Evolutionary conservation across 75 land plant genomes (phyloP), one percentile per base, ranked within the genome.

Genomic region (Sequoia sempervirens): DNA sequence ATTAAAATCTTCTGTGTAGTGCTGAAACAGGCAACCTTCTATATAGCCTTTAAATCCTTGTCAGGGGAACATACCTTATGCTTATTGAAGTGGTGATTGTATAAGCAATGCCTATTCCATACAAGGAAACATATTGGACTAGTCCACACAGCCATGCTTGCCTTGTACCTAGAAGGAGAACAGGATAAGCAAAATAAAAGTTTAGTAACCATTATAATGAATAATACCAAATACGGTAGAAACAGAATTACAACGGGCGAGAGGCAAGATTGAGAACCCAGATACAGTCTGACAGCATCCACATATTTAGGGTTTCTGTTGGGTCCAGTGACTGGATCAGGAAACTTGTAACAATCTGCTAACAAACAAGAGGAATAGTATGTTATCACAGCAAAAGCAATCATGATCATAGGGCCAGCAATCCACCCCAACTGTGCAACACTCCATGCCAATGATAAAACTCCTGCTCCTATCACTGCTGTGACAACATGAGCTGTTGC

Each of bases 281-380:
- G 78, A 75, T 84, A 80, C 15, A 85, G 37, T 32, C 75, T 72
- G 5, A 95, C 93, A 41, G 97, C 97, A 40, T 86, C 90, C 85
- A 83, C 82, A 84, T 93, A 95, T 4, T 87, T 87, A 4, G 80
- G 53, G 81, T 90, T 88, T 56, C 92, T 74, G 70, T 52, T 84
- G n/a, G 47, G 86, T 23, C 94, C 97, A 38, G 86, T 68, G 53
- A 89, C 94, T 18, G 97, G 89, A 70, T 95, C 87, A 43, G 91
- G 90, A 14, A 82, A 84, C 64, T 88, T 85, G 82, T 92, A 92
- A 70, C 86, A 89, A 52, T 93, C 89, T 7, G 85, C 56, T 50
- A 92, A 85, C 81, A 93, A 82, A 81, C 17, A 46, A 7, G 91
- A 79, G 18, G 94, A 84, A 38, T 81, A 14, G 40, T 82, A 73